phyloP scores from a whole-genome alignment of 2,329 filamentous ascomycete species.

The Boeremia exigua region DNA sequence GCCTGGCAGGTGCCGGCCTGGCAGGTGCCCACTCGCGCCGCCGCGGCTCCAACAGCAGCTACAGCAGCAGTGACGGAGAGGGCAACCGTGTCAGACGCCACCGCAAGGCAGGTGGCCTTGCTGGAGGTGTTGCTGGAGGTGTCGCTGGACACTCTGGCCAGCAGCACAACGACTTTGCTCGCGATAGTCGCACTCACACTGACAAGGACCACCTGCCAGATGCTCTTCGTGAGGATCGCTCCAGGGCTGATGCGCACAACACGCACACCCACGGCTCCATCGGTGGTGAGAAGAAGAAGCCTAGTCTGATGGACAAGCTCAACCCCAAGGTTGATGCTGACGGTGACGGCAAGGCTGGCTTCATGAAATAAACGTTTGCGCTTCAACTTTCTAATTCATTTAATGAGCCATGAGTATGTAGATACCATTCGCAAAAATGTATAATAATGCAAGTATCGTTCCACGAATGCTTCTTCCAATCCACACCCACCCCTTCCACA shows the following conservation, averaged over 20 bases:
- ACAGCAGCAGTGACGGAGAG: neutral
- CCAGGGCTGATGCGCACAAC: constrained; percentile 18
- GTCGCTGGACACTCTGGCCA: constrained; percentile 6
- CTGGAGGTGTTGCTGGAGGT: neutral
- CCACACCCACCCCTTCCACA: neutral
- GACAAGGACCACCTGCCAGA: constrained; percentile 18
- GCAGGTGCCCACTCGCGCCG: neutral
- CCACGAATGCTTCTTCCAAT: neutral
- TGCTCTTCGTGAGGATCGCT: constrained; percentile 24
- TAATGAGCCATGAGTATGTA: constrained; percentile 13
- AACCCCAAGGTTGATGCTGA: constrained; percentile 61
- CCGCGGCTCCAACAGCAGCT: neutral
- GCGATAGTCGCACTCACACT: constrained; percentile 8
- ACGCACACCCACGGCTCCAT: constrained; percentile 12
- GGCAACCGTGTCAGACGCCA: neutral
- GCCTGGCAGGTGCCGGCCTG: neutral
- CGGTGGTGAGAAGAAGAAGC: constrained; percentile 45
- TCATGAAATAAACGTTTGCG: constrained; percentile 54
- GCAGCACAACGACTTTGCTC: constrained; percentile 16
- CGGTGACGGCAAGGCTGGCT: constrained; percentile 63
- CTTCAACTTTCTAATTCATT: neutral
- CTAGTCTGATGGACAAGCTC: constrained; percentile 59
- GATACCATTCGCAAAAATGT: constrained; percentile 8
- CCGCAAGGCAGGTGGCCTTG: neutral
- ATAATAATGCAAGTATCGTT: constrained; percentile 9